phyloP scores from a whole-genome alignment of 768 basidiomycete genomes.

The Phaeotremella skinneri region DNA sequence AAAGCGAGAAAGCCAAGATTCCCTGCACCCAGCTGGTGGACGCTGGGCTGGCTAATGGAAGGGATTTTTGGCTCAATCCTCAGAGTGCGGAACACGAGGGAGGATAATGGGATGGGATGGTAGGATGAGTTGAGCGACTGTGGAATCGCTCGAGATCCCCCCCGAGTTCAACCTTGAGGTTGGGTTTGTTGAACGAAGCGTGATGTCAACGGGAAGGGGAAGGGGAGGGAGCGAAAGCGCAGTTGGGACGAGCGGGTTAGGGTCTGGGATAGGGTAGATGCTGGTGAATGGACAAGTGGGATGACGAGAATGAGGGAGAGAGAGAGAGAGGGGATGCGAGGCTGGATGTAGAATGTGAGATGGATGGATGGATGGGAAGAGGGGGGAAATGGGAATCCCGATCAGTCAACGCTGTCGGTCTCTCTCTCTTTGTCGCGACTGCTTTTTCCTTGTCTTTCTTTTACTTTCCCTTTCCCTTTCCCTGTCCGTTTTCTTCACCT shows the following conservation, averaged over 20 bases:
- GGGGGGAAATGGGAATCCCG: not conserved
- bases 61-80: not conserved
- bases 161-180: not conserved
- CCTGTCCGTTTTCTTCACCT: too few relatives aligned
- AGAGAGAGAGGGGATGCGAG: not conserved
- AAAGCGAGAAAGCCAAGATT: not conserved
- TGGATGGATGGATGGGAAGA: not conserved
- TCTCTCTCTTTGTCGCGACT: not conserved
- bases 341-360: not conserved
- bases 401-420: not conserved
- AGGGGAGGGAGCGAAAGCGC: not conserved
- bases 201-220: not conserved
- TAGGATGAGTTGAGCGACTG: not conserved
- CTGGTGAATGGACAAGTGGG: too few relatives aligned
- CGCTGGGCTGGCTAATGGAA: not conserved
- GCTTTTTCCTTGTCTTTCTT: not conserved
- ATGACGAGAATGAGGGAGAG: not conserved
- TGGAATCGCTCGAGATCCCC: not conserved
- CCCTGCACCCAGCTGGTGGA: not conserved
- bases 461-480: too few relatives aligned
- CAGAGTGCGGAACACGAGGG: not conserved
- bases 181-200: not conserved
- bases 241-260: too few relatives aligned
- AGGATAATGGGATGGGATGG: too few relatives aligned
- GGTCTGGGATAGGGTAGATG: not conserved